phyloP scores from a whole-genome alignment of 148 eudicot genomes.

The Chenopodium suecicum region DNA sequence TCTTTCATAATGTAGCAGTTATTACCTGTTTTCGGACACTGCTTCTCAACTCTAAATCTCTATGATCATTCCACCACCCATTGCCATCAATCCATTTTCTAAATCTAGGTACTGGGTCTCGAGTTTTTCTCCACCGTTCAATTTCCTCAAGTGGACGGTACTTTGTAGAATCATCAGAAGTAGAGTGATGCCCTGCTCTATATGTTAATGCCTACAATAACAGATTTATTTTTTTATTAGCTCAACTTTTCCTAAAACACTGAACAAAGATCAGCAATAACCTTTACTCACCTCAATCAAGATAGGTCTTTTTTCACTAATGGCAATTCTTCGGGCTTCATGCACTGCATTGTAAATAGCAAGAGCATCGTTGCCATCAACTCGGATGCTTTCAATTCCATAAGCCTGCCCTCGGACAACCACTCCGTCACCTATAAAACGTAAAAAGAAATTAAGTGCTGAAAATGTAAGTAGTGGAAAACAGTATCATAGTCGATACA shows the following conservation, averaged over 20 bases:
- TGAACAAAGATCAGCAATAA: too few relatives aligned
- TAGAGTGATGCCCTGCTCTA: conserved; percentile 84
- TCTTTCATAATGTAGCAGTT: not conserved
- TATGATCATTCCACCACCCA: conserved; percentile 76
- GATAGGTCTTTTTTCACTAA: conserved; percentile 53
- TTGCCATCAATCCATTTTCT: conserved; percentile 68
- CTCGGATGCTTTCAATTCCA: conserved; percentile 63
- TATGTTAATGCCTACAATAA: conserved; percentile 56
- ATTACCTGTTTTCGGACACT: conserved; percentile 65
- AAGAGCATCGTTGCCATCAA: conserved; percentile 79
- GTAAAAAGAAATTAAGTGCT: not conserved
- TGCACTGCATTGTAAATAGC: conserved; percentile 56
- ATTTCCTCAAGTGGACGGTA: conserved; percentile 77
- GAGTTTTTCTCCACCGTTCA: conserved; percentile 58
- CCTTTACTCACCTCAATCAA: conserved; percentile 54
- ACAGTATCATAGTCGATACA: not conserved
- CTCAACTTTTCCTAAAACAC: not conserved
- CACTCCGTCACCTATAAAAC: conserved; percentile 66
- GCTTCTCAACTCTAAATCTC: conserved; percentile 48
- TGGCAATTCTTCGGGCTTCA: conserved; percentile 57
- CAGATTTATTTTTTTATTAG: conserved; percentile 2
- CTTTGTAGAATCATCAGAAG: conserved; percentile 85
- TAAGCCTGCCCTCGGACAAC: conserved; percentile 71
- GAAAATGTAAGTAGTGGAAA: not conserved
- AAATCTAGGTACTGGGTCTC: conserved; percentile 60